Conservation (phyloP, 139 green algal species). For the Zygnema cylindricum region DNA sequence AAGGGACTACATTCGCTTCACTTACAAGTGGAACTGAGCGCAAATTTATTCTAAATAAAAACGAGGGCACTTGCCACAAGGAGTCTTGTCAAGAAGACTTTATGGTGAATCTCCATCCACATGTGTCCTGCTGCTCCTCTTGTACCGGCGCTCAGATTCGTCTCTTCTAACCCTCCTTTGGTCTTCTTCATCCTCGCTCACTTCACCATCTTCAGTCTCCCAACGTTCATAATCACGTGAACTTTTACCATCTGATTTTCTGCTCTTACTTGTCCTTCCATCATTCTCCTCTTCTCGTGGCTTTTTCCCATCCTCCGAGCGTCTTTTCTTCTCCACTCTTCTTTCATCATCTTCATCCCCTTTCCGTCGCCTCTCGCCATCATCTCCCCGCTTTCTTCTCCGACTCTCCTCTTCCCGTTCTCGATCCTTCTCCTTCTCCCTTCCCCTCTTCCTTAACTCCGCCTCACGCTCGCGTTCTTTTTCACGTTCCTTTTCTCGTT, state of each 20-base stretch:
- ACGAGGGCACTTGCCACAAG: too few species aligned
- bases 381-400: slow-evolving; percentile 30
- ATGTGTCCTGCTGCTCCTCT: too few species aligned
- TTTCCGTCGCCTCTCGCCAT: slow-evolving; percentile 7
- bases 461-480: slow-evolving; percentile 47
- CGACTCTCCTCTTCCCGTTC: slow-evolving; percentile 31
- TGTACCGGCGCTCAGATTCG: too few species aligned
- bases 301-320: not conserved
- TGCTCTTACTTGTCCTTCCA: slow-evolving; percentile 25
- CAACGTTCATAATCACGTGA: too few species aligned
- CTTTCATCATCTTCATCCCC: slow-evolving; percentile 33
- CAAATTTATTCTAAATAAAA: too few species aligned
- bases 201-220: too few species aligned
- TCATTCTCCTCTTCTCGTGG: slow-evolving; percentile 25
- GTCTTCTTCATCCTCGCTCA: too few species aligned
- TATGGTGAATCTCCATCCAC: too few species aligned
- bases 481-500: slow-evolving; percentile 59
- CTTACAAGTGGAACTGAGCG: too few species aligned
- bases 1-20: too few species aligned
- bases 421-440: slow-evolving; percentile 2
- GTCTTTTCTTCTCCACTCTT: slow-evolving; percentile 19
- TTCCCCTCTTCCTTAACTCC: slow-evolving; percentile 20
- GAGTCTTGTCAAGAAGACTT: too few species aligned
- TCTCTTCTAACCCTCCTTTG: too few species aligned
- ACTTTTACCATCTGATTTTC: slow-evolving; percentile 25